These are phyloP conservation scores for Stellera chamaejasme DNA, from an alignment of 345 rosid genomes.

Conservation along the genomic window DNA sequence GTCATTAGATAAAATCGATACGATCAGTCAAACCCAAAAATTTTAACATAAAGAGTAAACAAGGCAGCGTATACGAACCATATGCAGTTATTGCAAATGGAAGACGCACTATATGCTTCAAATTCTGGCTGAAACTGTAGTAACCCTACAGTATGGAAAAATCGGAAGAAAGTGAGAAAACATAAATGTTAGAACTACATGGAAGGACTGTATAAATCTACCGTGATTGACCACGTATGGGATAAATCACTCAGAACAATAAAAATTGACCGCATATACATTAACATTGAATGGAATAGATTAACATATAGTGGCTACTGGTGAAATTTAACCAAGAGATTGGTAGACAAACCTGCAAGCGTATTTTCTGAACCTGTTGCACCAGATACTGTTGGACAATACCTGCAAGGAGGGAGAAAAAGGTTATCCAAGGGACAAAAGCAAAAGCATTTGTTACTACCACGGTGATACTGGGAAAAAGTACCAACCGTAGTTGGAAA, in stretches of 20 bases:
- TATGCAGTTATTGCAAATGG: constrained; percentile 86
- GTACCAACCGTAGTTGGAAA: too few species aligned
- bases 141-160: constrained; percentile 55
- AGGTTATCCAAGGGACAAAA: constrained; percentile 5
- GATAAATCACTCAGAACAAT: too few species aligned
- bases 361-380: constrained; percentile 86
- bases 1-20: too few species aligned
- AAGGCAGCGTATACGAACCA: constrained; percentile 32
- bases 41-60: background rate
- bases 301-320: constrained; percentile 5
- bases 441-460: background rate
- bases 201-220: too few species aligned
- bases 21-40: too few species aligned
- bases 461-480: background rate
- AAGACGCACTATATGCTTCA: constrained; percentile 88
- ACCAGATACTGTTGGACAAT: constrained; percentile 83
- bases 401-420: constrained; percentile 34
- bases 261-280: too few species aligned
- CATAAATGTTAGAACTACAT: too few species aligned
- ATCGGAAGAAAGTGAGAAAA: background rate
- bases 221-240: too few species aligned
- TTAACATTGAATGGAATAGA: too few species aligned
- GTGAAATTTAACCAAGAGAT: background rate
- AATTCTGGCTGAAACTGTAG: constrained; percentile 94
- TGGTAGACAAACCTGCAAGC: constrained; percentile 57